Evolutionary conservation across 2,329 filamentous ascomycete genomes (phyloP).

Genomic region (Colletotrichum costaricense): DNA sequence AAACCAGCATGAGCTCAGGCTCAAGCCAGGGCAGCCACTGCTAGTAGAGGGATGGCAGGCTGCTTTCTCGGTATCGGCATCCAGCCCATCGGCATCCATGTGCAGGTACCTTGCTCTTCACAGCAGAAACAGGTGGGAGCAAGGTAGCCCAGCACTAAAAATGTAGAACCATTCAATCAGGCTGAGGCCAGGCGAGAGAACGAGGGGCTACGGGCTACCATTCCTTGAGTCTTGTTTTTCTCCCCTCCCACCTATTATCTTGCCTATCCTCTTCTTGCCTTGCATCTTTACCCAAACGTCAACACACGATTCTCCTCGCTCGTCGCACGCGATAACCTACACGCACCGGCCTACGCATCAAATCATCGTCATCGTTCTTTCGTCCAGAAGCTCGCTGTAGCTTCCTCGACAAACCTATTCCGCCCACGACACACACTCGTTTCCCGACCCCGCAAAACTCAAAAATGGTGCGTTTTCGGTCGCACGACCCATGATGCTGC

Average conservation of each 20-base stretch:
- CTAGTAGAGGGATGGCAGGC: neutral
- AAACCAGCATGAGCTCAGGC: neutral
- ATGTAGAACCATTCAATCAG: slow-evolving; percentile 20
- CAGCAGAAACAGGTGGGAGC: slow-evolving; percentile 3
- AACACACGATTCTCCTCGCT: neutral
- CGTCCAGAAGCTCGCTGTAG: neutral
- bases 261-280: neutral
- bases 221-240: slow-evolving; percentile 17
- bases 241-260: neutral
- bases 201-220: slow-evolving; percentile 28
- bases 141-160: slow-evolving; percentile 12
- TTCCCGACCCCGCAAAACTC: slow-evolving; percentile 12
- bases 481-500: neutral
- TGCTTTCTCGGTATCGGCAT: neutral
- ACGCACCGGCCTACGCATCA: neutral
- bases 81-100: slow-evolving; percentile 16
- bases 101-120: neutral
- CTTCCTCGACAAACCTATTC: neutral
- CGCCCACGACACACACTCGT: neutral
- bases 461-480: slow-evolving; percentile 32
- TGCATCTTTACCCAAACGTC: neutral
- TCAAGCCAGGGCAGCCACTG: neutral
- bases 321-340: neutral
- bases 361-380: neutral
- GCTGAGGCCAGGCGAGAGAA: slow-evolving; percentile 23